Base-by-base conservation (phyloP, 257 asterid genomes). In the Ballota nigra region DNA sequence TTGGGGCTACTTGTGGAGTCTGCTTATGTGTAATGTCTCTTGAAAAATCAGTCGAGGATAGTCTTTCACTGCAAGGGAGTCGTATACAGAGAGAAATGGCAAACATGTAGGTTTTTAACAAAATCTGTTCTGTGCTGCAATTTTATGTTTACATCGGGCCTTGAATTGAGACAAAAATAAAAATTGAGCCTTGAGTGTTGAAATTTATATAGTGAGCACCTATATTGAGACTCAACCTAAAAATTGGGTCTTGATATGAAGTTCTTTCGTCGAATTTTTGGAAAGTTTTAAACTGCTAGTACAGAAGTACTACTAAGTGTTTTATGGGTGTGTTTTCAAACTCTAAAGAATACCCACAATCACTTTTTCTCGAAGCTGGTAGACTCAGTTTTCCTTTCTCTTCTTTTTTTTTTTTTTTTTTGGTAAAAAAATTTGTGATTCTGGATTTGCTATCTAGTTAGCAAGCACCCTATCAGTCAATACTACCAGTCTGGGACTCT, bases 51-150 rank as follows among this genome's bases (percentile, higher is more conserved):
- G 68, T 75, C 61, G 89, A 87, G 10, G 82, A 68, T 62, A 53
- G 89, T 79, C 89, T 91, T 78, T 84, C 96, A 36, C 72, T 87
- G 83, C 84, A 87, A 61, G 97, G 97, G 79, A 93, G 86, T 72
- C 85, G 89, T 53, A 66, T 93, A 61, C 96, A 93, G 82, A 77
- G 57, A 71, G 96, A 84, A 75, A 61, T 93, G 73, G 94, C 87
- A 51, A 70, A 40, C 66, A 57, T 85, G 98, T 93, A 84, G 49
- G 92, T 82, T 79, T 66, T 74, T 65, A 40, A 67, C 15, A 56
- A 24, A 60, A 22, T 60, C 63, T 49, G 12, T 56, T 60, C 18
- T 41, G 19, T 71, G 60, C 55, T 29, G 40, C 13, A 1, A 10
- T n/a, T 69, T 10, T 22, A 19, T n/a, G 33, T 57, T 58, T 24